Conservation (phyloP, 2,329 filamentous ascomycete species). For the Arthrobotrys pseudoclavata region DNA sequence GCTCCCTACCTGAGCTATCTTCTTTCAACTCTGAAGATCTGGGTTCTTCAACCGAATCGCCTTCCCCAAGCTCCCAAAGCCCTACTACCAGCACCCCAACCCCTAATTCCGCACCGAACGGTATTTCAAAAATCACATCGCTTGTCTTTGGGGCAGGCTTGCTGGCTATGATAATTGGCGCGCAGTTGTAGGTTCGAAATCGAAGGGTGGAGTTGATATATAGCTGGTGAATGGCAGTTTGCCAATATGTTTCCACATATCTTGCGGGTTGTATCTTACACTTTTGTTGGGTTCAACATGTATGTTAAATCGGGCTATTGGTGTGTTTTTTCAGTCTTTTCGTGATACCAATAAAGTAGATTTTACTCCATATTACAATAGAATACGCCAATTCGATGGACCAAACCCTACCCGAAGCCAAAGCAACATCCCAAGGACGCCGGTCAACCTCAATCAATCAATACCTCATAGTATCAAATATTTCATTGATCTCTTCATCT, state of each 20-base stretch:
- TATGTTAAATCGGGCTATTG: no score
- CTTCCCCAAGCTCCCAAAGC: background rate
- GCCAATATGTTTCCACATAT: no score
- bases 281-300: no score
- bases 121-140: background rate
- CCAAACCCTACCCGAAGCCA: background rate
- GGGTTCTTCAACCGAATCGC: background rate
- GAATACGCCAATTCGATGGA: no score
- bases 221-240: no score
- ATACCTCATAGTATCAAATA: conserved; percentile 51
- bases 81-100: background rate
- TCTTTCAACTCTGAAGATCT: background rate
- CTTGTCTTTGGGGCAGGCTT: background rate
- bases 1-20: background rate
- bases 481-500: conserved; percentile 42
- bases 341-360: no score
- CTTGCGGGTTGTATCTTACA: background rate
- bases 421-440: background rate
- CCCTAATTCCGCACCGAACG: background rate
- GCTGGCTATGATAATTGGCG: background rate
- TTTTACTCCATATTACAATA: no score
- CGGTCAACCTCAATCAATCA: background rate
- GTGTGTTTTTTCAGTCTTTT: no score
- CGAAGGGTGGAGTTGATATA: no score
- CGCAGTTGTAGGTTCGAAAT: background rate